A percentile compares a stretch with the other conserved stretches of the same genome.
phyloP scores from a whole-genome alignment of 2,329 filamentous ascomycete genomes.

The Aspergillus eucalypticola region DNA sequence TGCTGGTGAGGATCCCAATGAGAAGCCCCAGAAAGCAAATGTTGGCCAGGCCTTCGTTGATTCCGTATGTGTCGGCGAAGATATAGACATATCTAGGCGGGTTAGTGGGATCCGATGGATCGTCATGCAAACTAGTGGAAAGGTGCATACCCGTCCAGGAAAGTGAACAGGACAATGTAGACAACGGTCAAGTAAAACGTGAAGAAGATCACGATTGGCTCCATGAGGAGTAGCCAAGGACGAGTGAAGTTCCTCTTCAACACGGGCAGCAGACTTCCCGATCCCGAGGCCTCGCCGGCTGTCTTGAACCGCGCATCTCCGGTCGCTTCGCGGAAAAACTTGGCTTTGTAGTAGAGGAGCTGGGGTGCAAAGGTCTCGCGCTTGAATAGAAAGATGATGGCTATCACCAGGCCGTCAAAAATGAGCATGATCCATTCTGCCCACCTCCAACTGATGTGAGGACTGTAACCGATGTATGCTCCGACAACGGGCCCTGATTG shows the following conservation, averaged over 20 bases:
- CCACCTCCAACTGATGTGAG: conserved; percentile 37
- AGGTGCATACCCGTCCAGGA: conserved; percentile 37
- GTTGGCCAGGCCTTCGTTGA: conserved; percentile 49
- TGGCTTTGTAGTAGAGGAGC: conserved; percentile 46
- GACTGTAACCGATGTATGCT: conserved; percentile 16
- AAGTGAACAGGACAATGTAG: conserved; percentile 36
- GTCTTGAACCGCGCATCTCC: conserved; percentile 50
- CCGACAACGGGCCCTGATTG: conserved; percentile 16
- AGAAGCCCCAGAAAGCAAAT: conserved; percentile 51
- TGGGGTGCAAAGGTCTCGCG: conserved; percentile 53
- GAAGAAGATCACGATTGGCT: conserved; percentile 31
- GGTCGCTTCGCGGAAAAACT: conserved; percentile 40
- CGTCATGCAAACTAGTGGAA: too few relatives aligned
- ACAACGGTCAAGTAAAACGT: conserved; percentile 31
- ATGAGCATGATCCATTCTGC: conserved; percentile 48
- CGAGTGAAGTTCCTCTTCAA: neutral
- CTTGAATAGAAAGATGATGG: conserved; percentile 44
- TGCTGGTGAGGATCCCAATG: conserved; percentile 40
- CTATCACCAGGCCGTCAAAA: conserved; percentile 35
- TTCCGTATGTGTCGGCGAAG: conserved; percentile 51
- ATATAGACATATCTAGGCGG: conserved; percentile 46
- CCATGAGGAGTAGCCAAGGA: conserved; percentile 12
- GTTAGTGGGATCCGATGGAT: neutral
- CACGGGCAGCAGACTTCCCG: neutral
- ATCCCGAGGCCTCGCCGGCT: conserved; percentile 38